Base-by-base conservation (phyloP, 768 basidiomycete genomes). In the Termitomyces titanicus region DNA sequence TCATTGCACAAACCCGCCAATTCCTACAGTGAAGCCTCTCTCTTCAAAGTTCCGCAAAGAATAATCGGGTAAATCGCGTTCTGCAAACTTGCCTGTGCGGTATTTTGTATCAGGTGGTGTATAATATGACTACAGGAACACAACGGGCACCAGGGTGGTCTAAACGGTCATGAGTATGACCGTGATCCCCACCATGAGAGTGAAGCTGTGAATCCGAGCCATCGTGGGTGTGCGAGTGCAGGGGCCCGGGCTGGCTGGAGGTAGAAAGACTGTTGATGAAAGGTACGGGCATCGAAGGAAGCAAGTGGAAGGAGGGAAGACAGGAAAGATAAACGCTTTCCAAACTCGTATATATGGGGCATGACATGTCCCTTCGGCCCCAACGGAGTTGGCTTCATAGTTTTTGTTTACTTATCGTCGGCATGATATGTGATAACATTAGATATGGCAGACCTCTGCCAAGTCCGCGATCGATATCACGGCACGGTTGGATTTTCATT, bases 11-110 rank as follows among this genome's bases (percentile, higher is more conserved):
- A 64, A 95, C 95, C 95, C 95, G 65, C 96, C 96, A 53, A 98
- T 98, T n/a, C 96, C 96, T 56, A 99, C 77, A 0, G 96, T 98
- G 73, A 98, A 99, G 1, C 91, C 97, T 58, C 96, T 78, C 72
- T 98, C 95, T 49, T 85, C 81, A 64, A 94, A 98, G 74, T 94
- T 89, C 34, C 96, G 78, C 2, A 72, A 68, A 8, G 86, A 77
- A 64, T 90, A 98, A 65, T 97, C 89, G 9, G 96, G 97, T 68
- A 97, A 70, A 70, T 98, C 96, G 25, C 96, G 80, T 67, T 98
- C 94, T 11, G 90, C 73, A 63, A 86, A 99, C 69, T 91, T 97
- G 42, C 96, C 95, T 95, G 63, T 34, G 1, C 31, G 22, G 49
- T 20, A 13, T 29, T 11, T 52, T 17, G 18, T 33, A 6, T 25